Evolutionary conservation across 2,329 filamentous ascomycete genomes (phyloP).

Genomic region (Aplosporella prunicola): DNA sequence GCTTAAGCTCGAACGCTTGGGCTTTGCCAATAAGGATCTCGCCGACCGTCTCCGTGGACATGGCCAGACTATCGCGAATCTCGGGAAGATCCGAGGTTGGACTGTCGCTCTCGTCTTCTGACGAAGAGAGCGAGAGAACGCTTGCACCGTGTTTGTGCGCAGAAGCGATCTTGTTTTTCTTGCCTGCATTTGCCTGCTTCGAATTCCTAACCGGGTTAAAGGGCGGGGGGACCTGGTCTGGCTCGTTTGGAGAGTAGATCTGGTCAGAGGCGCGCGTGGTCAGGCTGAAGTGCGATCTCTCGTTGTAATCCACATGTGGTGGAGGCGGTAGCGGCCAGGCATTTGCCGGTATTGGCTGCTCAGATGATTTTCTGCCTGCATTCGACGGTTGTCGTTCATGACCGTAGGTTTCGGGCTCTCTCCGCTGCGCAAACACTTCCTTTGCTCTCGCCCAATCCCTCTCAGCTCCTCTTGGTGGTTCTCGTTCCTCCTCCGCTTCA

Average conservation of each 20-base stretch:
- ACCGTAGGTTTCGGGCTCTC: too few species aligned
- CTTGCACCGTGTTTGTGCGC: slow-evolving; percentile 21
- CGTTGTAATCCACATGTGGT: background rate
- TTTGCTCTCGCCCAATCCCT: too few species aligned
- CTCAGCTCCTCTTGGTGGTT: too few species aligned
- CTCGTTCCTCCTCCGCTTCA: slow-evolving; percentile 23
- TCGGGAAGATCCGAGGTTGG: slow-evolving; percentile 9
- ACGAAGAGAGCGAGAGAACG: slow-evolving; percentile 30
- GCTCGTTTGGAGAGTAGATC: background rate
- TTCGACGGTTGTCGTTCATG: too few species aligned
- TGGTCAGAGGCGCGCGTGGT: background rate
- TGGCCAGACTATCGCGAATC: slow-evolving; percentile 24
- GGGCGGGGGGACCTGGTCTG: slow-evolving; percentile 1
- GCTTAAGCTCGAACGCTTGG: slow-evolving; percentile 26
- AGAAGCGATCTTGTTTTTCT: slow-evolving; percentile 15
- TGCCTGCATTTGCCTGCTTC: slow-evolving; percentile 25
- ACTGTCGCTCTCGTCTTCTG: slow-evolving; percentile 21
- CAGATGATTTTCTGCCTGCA: too few species aligned
- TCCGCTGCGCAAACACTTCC: too few species aligned
- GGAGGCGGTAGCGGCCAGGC: too few species aligned
- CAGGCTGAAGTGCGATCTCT: background rate
- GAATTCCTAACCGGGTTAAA: slow-evolving; percentile 12
- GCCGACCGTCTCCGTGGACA: slow-evolving; percentile 20
- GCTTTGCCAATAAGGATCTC: slow-evolving; percentile 29
- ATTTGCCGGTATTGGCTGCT: too few species aligned